These are phyloP conservation scores for Cicer bijugum DNA, from an alignment of 306 rosid species.

Conservation along the genomic window DNA sequence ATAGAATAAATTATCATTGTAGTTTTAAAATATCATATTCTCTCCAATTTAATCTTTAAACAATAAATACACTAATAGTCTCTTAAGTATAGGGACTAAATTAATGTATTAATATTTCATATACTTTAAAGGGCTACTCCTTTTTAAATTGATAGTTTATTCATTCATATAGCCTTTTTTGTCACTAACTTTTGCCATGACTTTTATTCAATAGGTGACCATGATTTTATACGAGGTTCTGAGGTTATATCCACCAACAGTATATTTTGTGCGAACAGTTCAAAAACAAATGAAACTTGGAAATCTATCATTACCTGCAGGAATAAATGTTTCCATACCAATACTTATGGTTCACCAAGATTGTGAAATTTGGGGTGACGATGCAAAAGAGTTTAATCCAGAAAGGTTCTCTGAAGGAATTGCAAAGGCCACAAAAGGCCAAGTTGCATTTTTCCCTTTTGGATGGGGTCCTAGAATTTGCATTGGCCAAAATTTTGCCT, in stretches of 20 bases:
- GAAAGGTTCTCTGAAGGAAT: slow-evolving; percentile 49
- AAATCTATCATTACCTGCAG: slow-evolving; percentile 13
- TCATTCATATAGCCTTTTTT: neutral
- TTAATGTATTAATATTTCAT: too few species aligned
- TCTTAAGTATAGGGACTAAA: too few species aligned
- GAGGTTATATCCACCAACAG: slow-evolving; percentile 2
- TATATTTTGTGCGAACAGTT: neutral
- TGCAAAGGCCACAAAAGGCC: slow-evolving; percentile 37
- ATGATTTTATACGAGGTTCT: slow-evolving; percentile 37
- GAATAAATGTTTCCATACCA: neutral
- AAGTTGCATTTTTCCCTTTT: slow-evolving; percentile 40
- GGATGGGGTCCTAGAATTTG: slow-evolving; percentile 33
- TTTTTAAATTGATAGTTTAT: neutral
- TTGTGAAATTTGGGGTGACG: slow-evolving; percentile 45
- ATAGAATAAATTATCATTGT: too few species aligned
- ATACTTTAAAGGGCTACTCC: too few species aligned
- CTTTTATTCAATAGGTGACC: neutral
- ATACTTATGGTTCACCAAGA: slow-evolving; percentile 33
- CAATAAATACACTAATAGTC: too few species aligned
- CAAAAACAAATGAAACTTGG: slow-evolving; percentile 11
- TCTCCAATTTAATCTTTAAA: too few species aligned
- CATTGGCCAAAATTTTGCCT: slow-evolving; percentile 28
- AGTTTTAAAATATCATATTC: too few species aligned
- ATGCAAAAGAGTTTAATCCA: slow-evolving; percentile 47
- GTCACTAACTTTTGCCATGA: neutral